Conservation (phyloP, 148 eudicot species). For the Salicornia ramosissima region DNA sequence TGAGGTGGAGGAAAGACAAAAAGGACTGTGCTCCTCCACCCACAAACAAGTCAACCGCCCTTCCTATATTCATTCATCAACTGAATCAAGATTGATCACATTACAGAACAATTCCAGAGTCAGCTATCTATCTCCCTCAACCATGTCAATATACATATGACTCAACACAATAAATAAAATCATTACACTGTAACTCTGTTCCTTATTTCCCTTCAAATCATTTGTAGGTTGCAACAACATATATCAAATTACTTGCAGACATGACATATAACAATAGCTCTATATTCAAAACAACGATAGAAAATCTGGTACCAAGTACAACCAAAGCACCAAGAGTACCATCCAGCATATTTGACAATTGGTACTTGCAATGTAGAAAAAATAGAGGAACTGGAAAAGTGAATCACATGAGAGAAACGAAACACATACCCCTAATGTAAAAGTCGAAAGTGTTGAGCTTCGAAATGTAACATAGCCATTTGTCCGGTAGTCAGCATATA, state of each 20-base stretch:
- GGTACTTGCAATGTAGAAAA: background rate
- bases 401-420: slow-evolving; percentile 5
- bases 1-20: too few species aligned
- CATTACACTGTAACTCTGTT: background rate
- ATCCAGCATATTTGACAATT: background rate
- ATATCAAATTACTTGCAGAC: background rate
- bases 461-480: slow-evolving; percentile 58
- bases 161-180: background rate
- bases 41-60: too few species aligned
- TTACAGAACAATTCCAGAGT: too few species aligned
- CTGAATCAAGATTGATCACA: too few species aligned
- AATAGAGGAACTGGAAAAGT: background rate
- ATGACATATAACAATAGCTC: background rate
- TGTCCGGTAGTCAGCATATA: slow-evolving; percentile 56
- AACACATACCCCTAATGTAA: slow-evolving; percentile 75
- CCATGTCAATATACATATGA: too few species aligned
- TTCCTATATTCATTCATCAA: too few species aligned
- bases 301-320: background rate
- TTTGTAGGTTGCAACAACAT: background rate
- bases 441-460: slow-evolving; percentile 75
- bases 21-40: too few species aligned
- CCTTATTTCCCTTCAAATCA: background rate
- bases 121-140: too few species aligned
- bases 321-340: background rate
- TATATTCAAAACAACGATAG: background rate